Evolutionary conservation across 495 filamentous ascomycete genomes (phyloP).

Genomic region (Tetracladium marchalianum): DNA sequence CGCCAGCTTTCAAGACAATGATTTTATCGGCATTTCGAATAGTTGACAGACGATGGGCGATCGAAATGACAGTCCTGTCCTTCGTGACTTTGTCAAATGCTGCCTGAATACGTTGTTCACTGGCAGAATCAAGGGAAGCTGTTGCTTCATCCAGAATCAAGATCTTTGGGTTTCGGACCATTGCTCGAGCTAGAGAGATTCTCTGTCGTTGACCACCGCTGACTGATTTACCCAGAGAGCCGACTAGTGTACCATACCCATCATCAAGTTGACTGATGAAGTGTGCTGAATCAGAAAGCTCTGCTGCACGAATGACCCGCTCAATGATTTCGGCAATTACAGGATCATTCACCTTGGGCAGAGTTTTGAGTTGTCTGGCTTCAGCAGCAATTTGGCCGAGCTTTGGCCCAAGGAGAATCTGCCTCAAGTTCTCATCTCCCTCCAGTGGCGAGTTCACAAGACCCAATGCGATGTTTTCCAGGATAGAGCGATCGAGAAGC

Average conservation of each 20-base stretch:
- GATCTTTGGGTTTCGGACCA: slow-evolving; percentile 65
- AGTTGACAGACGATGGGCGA: slow-evolving; percentile 50
- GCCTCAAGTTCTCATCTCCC: no score
- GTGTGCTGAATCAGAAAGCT: no score
- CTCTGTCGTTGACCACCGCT: slow-evolving; percentile 55
- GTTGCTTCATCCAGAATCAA: slow-evolving; percentile 74
- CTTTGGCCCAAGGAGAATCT: no score
- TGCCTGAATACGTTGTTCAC: slow-evolving; percentile 42
- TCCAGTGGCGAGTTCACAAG: background rate
- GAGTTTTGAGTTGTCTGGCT: no score
- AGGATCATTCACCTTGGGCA: no score
- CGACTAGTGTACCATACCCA: slow-evolving; percentile 50
- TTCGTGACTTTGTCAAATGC: slow-evolving; percentile 36
- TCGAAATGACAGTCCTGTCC: slow-evolving; percentile 46
- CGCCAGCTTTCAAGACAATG: slow-evolving; percentile 45
- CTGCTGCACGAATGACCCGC: no score
- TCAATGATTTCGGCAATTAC: no score
- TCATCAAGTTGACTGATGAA: no score
- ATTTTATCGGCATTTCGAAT: slow-evolving; percentile 41
- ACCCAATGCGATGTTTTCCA: background rate
- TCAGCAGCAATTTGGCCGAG: no score
- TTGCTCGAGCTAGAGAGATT: slow-evolving; percentile 60
- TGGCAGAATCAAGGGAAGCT: slow-evolving; percentile 42
- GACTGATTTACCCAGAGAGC: slow-evolving; percentile 43
- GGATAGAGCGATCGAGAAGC: slow-evolving; percentile 10